Evolutionary conservation across 1,284 basidiomycete genomes (phyloP).

Genomic region (Puccinia polysora): DNA sequence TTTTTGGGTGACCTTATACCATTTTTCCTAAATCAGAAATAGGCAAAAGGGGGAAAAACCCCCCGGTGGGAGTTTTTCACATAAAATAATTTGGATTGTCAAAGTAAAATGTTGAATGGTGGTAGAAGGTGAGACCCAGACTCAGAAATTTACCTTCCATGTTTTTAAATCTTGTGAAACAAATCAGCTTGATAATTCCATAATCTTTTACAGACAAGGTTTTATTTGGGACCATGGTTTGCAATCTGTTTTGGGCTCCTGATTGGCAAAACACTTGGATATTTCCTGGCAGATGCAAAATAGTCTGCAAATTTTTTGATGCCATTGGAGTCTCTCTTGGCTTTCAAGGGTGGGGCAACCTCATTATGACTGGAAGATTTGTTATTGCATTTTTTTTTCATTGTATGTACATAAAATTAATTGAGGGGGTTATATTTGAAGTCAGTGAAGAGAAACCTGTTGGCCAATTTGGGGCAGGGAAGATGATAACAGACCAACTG

Average conservation of each 20-base stretch:
- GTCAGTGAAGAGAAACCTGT: too few species aligned
- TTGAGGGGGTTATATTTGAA: too few species aligned
- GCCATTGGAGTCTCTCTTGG: slow-evolving; percentile 31
- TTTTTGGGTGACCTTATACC: slow-evolving; percentile 37
- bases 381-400: not conserved
- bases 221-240: not conserved
- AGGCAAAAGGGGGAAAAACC: not conserved
- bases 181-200: slow-evolving; percentile 25
- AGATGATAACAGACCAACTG: not conserved
- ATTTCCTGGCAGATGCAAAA: slow-evolving; percentile 21
- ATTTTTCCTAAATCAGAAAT: slow-evolving; percentile 21
- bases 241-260: not conserved
- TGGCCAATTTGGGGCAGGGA: not conserved
- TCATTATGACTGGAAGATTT: slow-evolving; percentile 24
- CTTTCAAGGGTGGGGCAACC: slow-evolving; percentile 31
- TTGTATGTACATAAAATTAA: too few species aligned
- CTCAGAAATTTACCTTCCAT: slow-evolving; percentile 31
- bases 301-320: slow-evolving; percentile 39
- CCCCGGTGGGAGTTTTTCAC: not conserved
- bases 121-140: not conserved
- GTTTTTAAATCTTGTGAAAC: slow-evolving; percentile 39
- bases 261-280: slow-evolving; percentile 16
- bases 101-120: too few species aligned
- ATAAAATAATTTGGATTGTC: too few species aligned
- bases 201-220: slow-evolving; percentile 4